phyloP scores from a whole-genome alignment of 208 protist species.

The Leptomonas seymouri region DNA sequence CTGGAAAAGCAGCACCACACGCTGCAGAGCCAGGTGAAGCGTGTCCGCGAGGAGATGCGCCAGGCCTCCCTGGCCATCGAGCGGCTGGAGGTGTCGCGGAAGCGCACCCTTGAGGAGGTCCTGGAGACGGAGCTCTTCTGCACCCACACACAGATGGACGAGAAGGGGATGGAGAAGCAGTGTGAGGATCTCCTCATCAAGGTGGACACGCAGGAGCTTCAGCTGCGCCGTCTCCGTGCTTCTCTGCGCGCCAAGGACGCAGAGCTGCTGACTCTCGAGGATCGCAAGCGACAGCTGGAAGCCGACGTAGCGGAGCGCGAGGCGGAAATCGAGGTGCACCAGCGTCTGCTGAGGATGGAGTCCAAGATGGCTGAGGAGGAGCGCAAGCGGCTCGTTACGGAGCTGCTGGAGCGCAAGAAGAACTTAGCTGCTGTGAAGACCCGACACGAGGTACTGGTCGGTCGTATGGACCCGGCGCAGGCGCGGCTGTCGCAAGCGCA shows the following conservation, averaged over 20 bases:
- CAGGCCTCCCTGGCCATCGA: slow-evolving; percentile 62
- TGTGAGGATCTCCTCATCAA: slow-evolving; percentile 85
- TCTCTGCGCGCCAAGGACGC: slow-evolving; percentile 49
- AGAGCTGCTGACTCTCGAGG: slow-evolving; percentile 75
- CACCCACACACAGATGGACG: slow-evolving; percentile 67
- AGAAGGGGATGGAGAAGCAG: slow-evolving; percentile 46
- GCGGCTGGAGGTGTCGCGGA: slow-evolving; percentile 56
- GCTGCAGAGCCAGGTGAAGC: slow-evolving; percentile 90
- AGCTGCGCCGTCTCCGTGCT: slow-evolving; percentile 78
- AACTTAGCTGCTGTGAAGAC: slow-evolving; percentile 65
- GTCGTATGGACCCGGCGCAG: slow-evolving; percentile 71
- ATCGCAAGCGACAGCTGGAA: slow-evolving; percentile 75
- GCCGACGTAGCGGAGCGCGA: slow-evolving; percentile 69
- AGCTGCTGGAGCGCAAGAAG: slow-evolving; percentile 75
- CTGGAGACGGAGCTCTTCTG: slow-evolving; percentile 86
- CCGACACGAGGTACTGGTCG: slow-evolving; percentile 77
- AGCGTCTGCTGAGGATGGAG: slow-evolving; percentile 79
- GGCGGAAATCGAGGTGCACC: slow-evolving; percentile 86
- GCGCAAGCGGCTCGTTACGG: slow-evolving; percentile 57
- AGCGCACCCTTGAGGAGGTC: slow-evolving; percentile 55
- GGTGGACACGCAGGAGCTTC: slow-evolving; percentile 85
- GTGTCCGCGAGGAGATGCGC: slow-evolving; percentile 84
- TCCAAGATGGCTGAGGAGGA: slow-evolving; percentile 86
- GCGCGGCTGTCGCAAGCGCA: slow-evolving; percentile 78
- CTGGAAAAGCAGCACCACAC: slow-evolving; percentile 75